These are phyloP conservation scores for Yamadazyma paraphyllophila DNA, from an alignment of 805 yeast genomes.

Conservation along the genomic window DNA sequence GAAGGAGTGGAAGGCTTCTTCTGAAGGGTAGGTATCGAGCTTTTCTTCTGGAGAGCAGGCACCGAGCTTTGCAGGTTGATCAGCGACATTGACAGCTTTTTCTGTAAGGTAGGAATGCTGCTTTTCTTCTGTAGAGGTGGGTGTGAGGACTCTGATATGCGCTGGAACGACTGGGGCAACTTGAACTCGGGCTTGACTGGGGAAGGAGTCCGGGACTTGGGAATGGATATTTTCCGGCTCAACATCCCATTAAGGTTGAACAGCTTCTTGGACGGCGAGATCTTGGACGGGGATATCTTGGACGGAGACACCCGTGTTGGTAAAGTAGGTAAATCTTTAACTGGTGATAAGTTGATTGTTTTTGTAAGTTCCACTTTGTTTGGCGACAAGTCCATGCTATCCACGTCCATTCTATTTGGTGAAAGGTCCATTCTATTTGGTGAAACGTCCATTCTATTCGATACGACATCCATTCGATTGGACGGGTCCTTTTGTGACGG, in stretches of 20 bases:
- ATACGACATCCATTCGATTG: too few species aligned
- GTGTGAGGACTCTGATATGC: slow-evolving; percentile 5
- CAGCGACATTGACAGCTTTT: slow-evolving; percentile 16
- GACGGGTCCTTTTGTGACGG: too few species aligned
- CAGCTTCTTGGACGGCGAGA: slow-evolving; percentile 42
- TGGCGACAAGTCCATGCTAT: too few species aligned
- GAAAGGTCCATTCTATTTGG: not conserved
- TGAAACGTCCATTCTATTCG: not conserved
- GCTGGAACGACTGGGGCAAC: slow-evolving; percentile 4
- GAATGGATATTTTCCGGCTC: slow-evolving; percentile 13
- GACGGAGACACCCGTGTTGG: not conserved
- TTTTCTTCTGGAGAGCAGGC: slow-evolving; percentile 13
- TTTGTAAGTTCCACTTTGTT: too few species aligned
- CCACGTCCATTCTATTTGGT: not conserved
- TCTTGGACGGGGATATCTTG: slow-evolving; percentile 18
- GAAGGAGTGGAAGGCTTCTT: slow-evolving; percentile 15
- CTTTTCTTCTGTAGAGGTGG: slow-evolving; percentile 18
- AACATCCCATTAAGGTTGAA: slow-evolving; percentile 35
- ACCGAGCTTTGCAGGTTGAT: slow-evolving; percentile 14
- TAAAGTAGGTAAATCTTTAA: not conserved
- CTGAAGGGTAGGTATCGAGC: slow-evolving; percentile 18
- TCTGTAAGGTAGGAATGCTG: slow-evolving; percentile 18
- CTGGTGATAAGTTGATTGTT: not conserved
- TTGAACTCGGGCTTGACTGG: slow-evolving; percentile 13
- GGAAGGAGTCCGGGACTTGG: slow-evolving; percentile 15